Evolutionary conservation across 2,329 filamentous ascomycete genomes (phyloP).

Genomic region (Trichophyton mentagrophytes): DNA sequence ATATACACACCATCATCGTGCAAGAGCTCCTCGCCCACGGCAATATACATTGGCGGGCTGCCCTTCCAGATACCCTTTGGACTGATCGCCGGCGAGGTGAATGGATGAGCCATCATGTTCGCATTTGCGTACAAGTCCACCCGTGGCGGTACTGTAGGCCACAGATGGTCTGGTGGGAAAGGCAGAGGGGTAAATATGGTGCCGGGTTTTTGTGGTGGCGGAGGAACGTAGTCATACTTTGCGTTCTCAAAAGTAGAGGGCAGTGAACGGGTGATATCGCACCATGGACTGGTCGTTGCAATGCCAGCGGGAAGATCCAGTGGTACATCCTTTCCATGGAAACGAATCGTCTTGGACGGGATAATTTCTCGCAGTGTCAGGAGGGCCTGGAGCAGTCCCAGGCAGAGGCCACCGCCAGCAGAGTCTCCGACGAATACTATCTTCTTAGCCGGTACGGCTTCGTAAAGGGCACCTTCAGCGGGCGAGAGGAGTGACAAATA

Average conservation of each 20-base stretch:
- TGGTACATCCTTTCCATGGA: slow-evolving; percentile 29
- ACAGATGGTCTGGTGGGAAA: slow-evolving; percentile 26
- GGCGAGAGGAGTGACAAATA: slow-evolving; percentile 37
- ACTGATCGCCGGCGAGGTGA: slow-evolving; percentile 29
- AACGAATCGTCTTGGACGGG: slow-evolving; percentile 21
- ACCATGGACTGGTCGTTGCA: slow-evolving; percentile 30
- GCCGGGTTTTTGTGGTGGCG: slow-evolving; percentile 18
- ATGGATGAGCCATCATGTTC: slow-evolving; percentile 27
- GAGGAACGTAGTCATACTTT: slow-evolving; percentile 29
- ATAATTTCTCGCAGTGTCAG: slow-evolving; percentile 27
- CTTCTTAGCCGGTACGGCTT: slow-evolving; percentile 30
- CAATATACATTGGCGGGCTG: slow-evolving; percentile 31
- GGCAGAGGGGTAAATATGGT: slow-evolving; percentile 17
- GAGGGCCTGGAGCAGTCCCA: slow-evolving; percentile 32
- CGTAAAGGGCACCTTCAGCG: slow-evolving; percentile 31
- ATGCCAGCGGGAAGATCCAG: slow-evolving; percentile 32
- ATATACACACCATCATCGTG: slow-evolving; percentile 30
- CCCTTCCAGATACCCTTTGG: slow-evolving; percentile 28
- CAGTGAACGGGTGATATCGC: slow-evolving; percentile 32
- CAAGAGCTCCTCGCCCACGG: slow-evolving; percentile 31
- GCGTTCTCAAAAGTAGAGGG: slow-evolving; percentile 28
- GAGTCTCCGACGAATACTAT: slow-evolving; percentile 38
- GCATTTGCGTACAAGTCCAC: slow-evolving; percentile 33
- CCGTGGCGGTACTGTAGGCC: slow-evolving; percentile 32
- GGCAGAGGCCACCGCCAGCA: slow-evolving; percentile 32